Base-by-base conservation (phyloP, 2,329 filamentous ascomycete species). In the Colletotrichum sp. region DNA sequence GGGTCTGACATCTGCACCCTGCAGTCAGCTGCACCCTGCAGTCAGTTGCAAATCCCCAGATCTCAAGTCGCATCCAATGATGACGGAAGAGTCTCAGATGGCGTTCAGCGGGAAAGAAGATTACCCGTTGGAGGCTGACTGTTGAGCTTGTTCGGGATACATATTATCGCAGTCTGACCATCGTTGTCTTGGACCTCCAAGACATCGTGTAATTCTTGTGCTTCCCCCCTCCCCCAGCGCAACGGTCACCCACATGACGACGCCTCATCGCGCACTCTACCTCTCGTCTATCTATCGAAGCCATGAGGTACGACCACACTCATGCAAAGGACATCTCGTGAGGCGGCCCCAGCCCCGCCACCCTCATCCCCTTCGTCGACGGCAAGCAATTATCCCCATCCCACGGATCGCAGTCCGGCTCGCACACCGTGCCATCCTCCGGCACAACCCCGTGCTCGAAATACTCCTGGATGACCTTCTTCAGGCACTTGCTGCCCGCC, bases 391-490 rank as follows among this genome's bases (percentile, higher is more conserved):
- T 33, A 27, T 71, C 62, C 15, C 55, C 43, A 34, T 62, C 65
- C 77, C 77, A 78, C 7, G 75, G 75, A 21, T 69, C 66, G 24
- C 76, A 78, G 13, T 76, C 77, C 11, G 77, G 68, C 71, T 78
- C 57, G 55, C 79, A 81, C 8, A 68, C 67, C 3, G 69, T 72
- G 34, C 78, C 79, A 8, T 76, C 76, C 18, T 69, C 4, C 6
- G 81, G 82, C 4, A 83, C 77, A 18, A 55, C 51, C 15, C 81
- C 82, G 12, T 77, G 77, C 21, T 81, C 81, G 6, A 83, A 76
- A 36, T 82, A 83, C 5, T 77, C 69, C n/a, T 75, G 75, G 8
- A 82, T 74, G 3, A 76, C 58, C 2, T 61, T 54, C n/a, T 64
- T 66, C 18, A 76, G 78, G 66, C 81, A 77, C 24, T 69, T 54